phyloP scores from a whole-genome alignment of 768 basidiomycete species.

The Trametes villosa region DNA sequence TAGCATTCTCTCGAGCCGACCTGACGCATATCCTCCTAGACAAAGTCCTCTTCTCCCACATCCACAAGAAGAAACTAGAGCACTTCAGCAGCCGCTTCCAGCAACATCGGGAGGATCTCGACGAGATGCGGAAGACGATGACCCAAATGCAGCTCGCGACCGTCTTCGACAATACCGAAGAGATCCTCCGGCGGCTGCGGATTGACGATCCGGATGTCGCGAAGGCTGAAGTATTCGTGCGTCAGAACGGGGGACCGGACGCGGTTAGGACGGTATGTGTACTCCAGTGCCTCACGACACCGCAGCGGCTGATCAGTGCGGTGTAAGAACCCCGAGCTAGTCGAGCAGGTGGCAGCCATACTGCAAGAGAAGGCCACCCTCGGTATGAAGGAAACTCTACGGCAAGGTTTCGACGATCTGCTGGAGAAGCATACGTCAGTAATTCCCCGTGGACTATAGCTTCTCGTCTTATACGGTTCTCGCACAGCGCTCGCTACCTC shows the following conservation, averaged over 20 bases:
- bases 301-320: not conserved
- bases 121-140: not conserved
- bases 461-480: not conserved
- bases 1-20: not conserved
- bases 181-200: not conserved
- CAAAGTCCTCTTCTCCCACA: slow-evolving; percentile 2
- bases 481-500: not conserved
- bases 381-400: slow-evolving; percentile 10
- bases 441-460: not conserved
- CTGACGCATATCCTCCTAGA: not conserved
- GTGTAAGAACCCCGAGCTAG: not conserved
- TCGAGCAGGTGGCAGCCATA: not conserved
- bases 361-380: slow-evolving; percentile 2
- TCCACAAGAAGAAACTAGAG: slow-evolving; percentile 1
- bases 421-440: slow-evolving; percentile 9
- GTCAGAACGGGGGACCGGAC: not conserved
- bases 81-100: not conserved
- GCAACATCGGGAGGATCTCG: slow-evolving; percentile 1
- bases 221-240: not conserved
- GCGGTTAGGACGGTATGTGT: not conserved
- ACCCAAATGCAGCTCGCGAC: slow-evolving; percentile 1
- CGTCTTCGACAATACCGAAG: not conserved
- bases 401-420: slow-evolving; percentile 4
- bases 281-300: not conserved
- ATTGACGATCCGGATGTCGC: not conserved